Base-by-base conservation (phyloP, 352 stramenopile species). In the Globisporangium parvum region DNA sequence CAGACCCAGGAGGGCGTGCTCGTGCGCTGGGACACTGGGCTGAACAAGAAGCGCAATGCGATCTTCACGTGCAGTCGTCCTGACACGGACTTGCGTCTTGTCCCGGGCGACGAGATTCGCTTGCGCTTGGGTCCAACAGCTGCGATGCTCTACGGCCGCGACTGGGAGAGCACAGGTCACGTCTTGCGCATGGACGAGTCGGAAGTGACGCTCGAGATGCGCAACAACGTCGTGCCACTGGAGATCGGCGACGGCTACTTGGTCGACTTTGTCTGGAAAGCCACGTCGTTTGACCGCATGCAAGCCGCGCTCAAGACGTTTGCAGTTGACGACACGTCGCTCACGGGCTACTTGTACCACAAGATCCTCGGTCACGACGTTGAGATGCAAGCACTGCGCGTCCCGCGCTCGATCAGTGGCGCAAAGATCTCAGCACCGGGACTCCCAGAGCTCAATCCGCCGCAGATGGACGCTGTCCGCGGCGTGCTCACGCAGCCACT, bases 261-360 rank as follows among this genome's bases (percentile, higher is more conserved):
- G 47, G 91, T 99, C 17, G 95, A 99, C 50, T 99, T 99, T 77
- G 95, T 99, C 62, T 99, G 98, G 98, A 99, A 99, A 64, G 89
- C 80, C 17, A 99, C 96, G 15, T 98, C 94, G 17, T 99, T 99
- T 64, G 97, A 99, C 67, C 83, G 98, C 15, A 99, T 99, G 97
- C 97, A 99, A 67, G 93, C 93, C 18, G 97, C 97, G 20, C 80
- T 99, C 55, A 99, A 99, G 73, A 98, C 89, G 0, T 99, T 99
- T 77, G 97, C 96, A 1, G 95, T 99, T 52, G 96, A 99, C 67
- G 96, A 99, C 63, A 98, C 95, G 18, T 98, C 91, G 59, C 80
- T 99, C 0, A 99, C 94, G 3, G 97, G 96, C 17, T 99, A 99
- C 71, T 84, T 99, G 61, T 99, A 99, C 75, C 95, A 99, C 75